These are phyloP conservation scores for Takakia lepidozioides DNA, from an alignment of 225 moss, liverwort and hornwort species.

Conservation along the genomic window DNA sequence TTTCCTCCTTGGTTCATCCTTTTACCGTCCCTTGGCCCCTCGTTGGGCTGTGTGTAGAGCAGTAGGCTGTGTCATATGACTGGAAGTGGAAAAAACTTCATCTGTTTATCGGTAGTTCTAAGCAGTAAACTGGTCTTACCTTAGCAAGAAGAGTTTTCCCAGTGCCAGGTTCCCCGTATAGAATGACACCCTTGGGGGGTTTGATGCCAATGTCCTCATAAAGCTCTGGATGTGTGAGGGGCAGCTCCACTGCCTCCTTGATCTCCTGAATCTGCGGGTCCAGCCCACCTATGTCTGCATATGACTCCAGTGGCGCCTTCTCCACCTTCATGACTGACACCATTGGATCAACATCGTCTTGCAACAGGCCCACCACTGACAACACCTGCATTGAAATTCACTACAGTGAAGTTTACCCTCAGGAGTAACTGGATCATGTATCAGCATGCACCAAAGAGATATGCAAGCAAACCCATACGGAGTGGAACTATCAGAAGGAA, in stretches of 20 bases:
- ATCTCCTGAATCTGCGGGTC: conserved; percentile 58
- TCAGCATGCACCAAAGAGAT: too few relatives aligned
- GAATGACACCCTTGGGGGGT: conserved; percentile 47
- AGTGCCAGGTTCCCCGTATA: conserved; percentile 52
- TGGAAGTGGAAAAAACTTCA: too few relatives aligned
- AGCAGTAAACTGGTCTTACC: conserved; percentile 12
- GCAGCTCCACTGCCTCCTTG: conserved; percentile 52
- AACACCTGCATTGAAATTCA: conserved; percentile 24
- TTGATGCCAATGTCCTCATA: conserved; percentile 54
- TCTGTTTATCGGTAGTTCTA: not conserved
- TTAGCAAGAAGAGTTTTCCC: conserved; percentile 51
- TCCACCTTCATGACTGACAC: conserved; percentile 58
- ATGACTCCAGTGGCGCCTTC: conserved; percentile 51
- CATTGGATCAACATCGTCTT: conserved; percentile 58
- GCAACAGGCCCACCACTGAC: conserved; percentile 45
- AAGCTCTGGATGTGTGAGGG: conserved; percentile 45
- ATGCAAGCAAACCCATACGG: too few relatives aligned
- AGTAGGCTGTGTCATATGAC: too few relatives aligned
- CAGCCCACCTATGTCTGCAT: conserved; percentile 54
- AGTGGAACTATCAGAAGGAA: too few relatives aligned
- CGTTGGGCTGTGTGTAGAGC: too few relatives aligned
- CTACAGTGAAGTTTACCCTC: too few relatives aligned
- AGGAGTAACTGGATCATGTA: too few relatives aligned
- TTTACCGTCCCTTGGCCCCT: too few relatives aligned
- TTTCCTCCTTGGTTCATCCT: too few relatives aligned